Conservation (phyloP, 1,284 basidiomycete species). For the Microbotryum intermedium region DNA sequence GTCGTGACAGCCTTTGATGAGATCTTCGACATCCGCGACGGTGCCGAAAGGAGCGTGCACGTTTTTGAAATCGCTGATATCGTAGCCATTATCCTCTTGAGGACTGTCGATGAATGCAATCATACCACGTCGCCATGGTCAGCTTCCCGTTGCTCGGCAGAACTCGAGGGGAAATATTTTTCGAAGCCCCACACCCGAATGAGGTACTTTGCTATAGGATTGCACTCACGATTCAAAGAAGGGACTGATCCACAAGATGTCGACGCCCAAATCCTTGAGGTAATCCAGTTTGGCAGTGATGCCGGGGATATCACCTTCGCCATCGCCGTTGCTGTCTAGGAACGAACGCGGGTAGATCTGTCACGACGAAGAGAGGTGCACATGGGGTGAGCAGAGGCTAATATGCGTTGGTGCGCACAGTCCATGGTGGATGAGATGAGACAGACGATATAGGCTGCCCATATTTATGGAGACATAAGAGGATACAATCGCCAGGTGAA, state of each 20-base stretch:
- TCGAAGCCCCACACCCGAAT: neutral
- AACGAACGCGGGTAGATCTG: conserved; percentile 65
- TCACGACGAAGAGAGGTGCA: too few species aligned
- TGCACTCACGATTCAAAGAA: conserved; percentile 63
- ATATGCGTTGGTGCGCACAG: too few species aligned
- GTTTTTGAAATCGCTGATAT: conserved; percentile 54
- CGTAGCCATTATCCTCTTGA: conserved; percentile 4
- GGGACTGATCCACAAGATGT: conserved; percentile 65
- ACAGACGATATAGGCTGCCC: too few species aligned
- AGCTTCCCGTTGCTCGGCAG: neutral
- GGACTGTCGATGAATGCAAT: neutral
- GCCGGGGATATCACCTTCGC: conserved; percentile 63
- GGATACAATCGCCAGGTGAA: too few species aligned
- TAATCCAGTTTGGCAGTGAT: conserved; percentile 60
- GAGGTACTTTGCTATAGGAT: conserved; percentile 50
- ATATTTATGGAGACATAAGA: too few species aligned
- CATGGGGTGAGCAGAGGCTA: too few species aligned
- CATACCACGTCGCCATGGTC: too few species aligned
- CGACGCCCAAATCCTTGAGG: conserved; percentile 58
- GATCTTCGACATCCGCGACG: conserved; percentile 59
- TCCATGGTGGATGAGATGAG: too few species aligned
- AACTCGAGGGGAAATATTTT: neutral
- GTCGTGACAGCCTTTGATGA: conserved; percentile 53
- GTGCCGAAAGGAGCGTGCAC: conserved; percentile 67
- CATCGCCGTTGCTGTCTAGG: conserved; percentile 63